phyloP scores from a whole-genome alignment of 371 early-diverging fungal genomes.

The Umbelopsis sp. region DNA sequence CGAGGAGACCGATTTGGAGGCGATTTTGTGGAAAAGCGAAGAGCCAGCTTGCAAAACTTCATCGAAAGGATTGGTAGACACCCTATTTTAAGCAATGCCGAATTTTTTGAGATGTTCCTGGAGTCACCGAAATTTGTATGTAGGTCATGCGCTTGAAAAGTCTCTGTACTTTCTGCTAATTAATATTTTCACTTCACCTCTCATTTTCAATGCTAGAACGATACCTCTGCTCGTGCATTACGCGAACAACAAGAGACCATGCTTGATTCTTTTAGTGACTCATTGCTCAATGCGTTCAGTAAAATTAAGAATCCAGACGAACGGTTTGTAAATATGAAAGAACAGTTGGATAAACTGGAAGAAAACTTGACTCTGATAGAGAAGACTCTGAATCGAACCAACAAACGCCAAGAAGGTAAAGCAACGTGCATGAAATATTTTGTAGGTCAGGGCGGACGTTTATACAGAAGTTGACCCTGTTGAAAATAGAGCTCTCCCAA shows the following conservation, averaged over 20 bases:
- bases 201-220: slow-evolving; percentile 40
- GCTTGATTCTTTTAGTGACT: slow-evolving; percentile 86
- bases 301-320: slow-evolving; percentile 90
- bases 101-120: slow-evolving; percentile 77
- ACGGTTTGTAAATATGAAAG: slow-evolving; percentile 81
- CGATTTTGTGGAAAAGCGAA: slow-evolving; percentile 88
- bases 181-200: background rate
- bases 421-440: background rate
- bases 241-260: slow-evolving; percentile 71
- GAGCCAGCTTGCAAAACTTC: slow-evolving; percentile 76
- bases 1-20: slow-evolving; percentile 93
- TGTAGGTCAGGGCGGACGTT: background rate
- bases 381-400: slow-evolving; percentile 72
- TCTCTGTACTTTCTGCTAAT: background rate
- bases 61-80: slow-evolving; percentile 84
- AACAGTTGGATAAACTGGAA: slow-evolving; percentile 78
- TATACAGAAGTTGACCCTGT: slow-evolving; percentile 6
- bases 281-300: slow-evolving; percentile 85
- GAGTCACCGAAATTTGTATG: slow-evolving; percentile 78
- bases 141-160: background rate
- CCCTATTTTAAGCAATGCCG: slow-evolving; percentile 77
- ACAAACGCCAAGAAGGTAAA: slow-evolving; percentile 75
- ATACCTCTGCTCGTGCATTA: slow-evolving; percentile 51
- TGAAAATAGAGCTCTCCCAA: slow-evolving; percentile 65
- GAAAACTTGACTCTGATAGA: slow-evolving; percentile 82